Base-by-base conservation (phyloP, 2,329 filamentous ascomycete genomes). In the Dactylellina cionopaga region DNA sequence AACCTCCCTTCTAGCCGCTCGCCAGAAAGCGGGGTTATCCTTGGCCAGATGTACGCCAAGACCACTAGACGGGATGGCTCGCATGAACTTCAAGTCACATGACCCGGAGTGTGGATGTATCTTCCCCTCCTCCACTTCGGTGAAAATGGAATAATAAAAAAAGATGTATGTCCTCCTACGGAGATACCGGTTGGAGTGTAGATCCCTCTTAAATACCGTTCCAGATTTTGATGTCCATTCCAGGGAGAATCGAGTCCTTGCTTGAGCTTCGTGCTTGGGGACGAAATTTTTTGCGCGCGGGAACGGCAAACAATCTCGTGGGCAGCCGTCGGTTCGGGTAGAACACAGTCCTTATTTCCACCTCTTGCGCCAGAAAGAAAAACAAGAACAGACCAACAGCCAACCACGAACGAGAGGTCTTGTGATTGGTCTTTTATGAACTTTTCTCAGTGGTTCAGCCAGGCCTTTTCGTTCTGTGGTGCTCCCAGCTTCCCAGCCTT, bases 81-180 rank as follows among this genome's bases (percentile, higher is more conserved):
- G 68, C 68, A 72, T 72, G 68, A 72, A 65, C 35, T 59, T 65
- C 58, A 72, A 58, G 68, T 72, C 68, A 72, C 68, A 72, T 72
- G 68, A 72, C n/a, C 46, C 17, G 2, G 37, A 29, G 68, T 65
- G 59, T 64, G 59, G 68, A 54, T 59, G 19, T 33, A 24, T 17
- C 25, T 71, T 71, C 58, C 49, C 58, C 68, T 60, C 59, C 59
- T 58, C 49, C 24, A 2, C 35, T 25, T 22, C 29, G 15, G 52
- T 25, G n/a, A 64, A 65, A 59, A 27, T 35, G 44, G 41, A 9
- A 15, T 46, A 43, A 55, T 47, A 25, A n/a, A n/a, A n/a, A n/a
- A 35, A 15, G 22, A n/a, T n/a, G 29, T 4, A 10, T 55, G 44
- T 37, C 25, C 51, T 43, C 22, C 22, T 19, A 10, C 5, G 44